Evolutionary conservation across 2,329 filamentous ascomycete species (phyloP), one percentile per base, ranked within the genome.

Genomic region (Fusarium aywerte): DNA sequence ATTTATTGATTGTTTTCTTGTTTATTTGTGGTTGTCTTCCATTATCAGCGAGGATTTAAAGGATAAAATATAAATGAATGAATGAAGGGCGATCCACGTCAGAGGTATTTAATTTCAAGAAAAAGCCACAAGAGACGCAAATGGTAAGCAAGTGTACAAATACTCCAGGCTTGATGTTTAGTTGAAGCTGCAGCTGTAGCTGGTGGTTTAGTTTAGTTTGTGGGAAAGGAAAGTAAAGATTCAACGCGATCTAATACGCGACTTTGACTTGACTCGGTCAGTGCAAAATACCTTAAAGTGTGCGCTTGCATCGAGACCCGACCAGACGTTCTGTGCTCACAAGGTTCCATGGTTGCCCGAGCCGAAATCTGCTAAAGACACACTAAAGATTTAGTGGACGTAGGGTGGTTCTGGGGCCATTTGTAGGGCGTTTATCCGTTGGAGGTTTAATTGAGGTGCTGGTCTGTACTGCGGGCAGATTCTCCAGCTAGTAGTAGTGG

Each of bases 171-270:
- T 23, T 58, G 23, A 38, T 56, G 13, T 27, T 35, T 10, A 54
- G 23, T 63, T 27, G 18, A 53, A 56, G 21, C 42, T 51, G 42
- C 65, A 48, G n/a, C 36, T 31, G 23, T 18, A 48, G 23, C 13
- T 55, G 52, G n/a, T 49, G 42, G 40, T 56, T n/a, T n/a, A n/a
- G n/a, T n/a, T n/a, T n/a, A n/a, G n/a, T n/a, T 69, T 49, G 43
- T 62, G 40, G 38, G 32, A 49, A 45, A 49, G n/a, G 13, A 9
- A 25, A n/a, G 13, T 20, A 48, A 12, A 48, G 23, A 48, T 56
- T 47, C 12, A 38, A 61, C 66, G 66, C 66, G 66, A 55, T 69
- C 62, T 67, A 33, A 43, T 66, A 68, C 65, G 65, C 60, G 65
- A 68, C 64, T 51, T 21, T 52, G 43, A 21, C 48, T 67, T 45